phyloP scores from a whole-genome alignment of 2,329 filamentous ascomycete genomes.

The Gyromitra esculenta region DNA sequence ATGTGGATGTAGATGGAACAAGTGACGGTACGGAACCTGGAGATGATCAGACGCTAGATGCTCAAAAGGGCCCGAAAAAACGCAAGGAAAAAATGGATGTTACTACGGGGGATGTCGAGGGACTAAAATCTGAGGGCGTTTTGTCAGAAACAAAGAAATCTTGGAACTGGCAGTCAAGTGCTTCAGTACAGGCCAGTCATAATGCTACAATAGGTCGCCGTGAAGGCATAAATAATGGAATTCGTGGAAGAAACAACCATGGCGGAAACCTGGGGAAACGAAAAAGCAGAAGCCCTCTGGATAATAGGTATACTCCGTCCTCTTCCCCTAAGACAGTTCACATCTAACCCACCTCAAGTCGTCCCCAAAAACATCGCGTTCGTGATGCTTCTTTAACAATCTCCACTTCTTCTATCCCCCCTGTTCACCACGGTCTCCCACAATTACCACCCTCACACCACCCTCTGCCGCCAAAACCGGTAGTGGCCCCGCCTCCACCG shows the following conservation, averaged over 20 bases:
- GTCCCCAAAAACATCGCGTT: constrained; percentile 39
- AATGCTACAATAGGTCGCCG: constrained; percentile 17
- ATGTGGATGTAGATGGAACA: constrained; percentile 27
- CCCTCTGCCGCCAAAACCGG: constrained; percentile 51
- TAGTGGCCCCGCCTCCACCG: constrained; percentile 41
- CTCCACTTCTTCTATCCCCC: background rate
- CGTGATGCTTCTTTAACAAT: constrained; percentile 27
- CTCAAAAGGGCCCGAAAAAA: constrained; percentile 2
- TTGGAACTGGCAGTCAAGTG: constrained; percentile 14
- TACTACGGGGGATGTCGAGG: constrained; percentile 5
- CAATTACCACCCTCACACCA: constrained; percentile 43
- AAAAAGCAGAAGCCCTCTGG: constrained; percentile 45
- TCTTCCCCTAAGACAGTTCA: background rate
- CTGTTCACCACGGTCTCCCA: constrained; percentile 20
- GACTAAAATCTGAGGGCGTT: background rate
- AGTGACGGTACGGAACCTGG: constrained; percentile 37
- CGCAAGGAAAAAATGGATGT: constrained; percentile 13
- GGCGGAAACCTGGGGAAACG: constrained; percentile 41
- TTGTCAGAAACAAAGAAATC: constrained; percentile 26
- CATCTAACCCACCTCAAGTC: constrained; percentile 26
- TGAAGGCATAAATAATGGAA: constrained; percentile 20
- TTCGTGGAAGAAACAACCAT: constrained; percentile 35
- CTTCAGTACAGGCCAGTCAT: constrained; percentile 6
- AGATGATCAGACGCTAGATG: constrained; percentile 18
- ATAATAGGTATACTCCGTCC: constrained; percentile 35